Conservation (phyloP, 805 yeast species). For the Starmerella apicola region DNA sequence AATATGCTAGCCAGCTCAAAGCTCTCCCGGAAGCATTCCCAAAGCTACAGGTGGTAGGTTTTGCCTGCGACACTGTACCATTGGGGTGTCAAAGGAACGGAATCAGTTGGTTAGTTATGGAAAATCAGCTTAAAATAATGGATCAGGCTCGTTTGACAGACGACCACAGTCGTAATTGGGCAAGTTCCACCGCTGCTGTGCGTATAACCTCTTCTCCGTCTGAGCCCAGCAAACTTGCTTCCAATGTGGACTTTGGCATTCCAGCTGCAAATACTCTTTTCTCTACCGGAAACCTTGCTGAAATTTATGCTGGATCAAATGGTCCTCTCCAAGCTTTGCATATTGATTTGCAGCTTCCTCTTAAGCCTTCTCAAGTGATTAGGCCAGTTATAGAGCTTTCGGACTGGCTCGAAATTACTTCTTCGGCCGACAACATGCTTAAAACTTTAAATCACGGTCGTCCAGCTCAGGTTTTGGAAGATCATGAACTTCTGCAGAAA, state of each 20-base stretch:
- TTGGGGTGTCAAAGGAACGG: slow-evolving; percentile 26
- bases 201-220: slow-evolving; percentile 14
- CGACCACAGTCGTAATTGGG: slow-evolving; percentile 12
- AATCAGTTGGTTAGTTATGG: slow-evolving; percentile 20
- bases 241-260: slow-evolving; percentile 16
- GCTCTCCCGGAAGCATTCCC: slow-evolving; percentile 15
- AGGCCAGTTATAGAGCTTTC: slow-evolving; percentile 16
- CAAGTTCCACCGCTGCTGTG: slow-evolving; percentile 13
- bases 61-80: slow-evolving; percentile 26
- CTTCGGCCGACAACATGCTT: slow-evolving; percentile 45
- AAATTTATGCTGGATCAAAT: slow-evolving; percentile 11
- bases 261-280: slow-evolving; percentile 29
- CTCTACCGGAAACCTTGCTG: slow-evolving; percentile 20
- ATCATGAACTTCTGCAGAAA: slow-evolving; percentile 14
- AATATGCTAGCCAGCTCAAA: slow-evolving; percentile 24
- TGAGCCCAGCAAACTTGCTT: slow-evolving; percentile 1
- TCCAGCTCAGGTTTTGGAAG: slow-evolving; percentile 46
- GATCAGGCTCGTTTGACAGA: slow-evolving; percentile 14
- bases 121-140: slow-evolving; percentile 13
- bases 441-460: slow-evolving; percentile 42
- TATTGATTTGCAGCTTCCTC: slow-evolving; percentile 9
- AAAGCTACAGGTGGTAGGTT: slow-evolving; percentile 21
- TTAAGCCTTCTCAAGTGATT: slow-evolving; percentile 5
- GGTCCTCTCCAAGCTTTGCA: slow-evolving; percentile 16
- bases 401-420: slow-evolving; percentile 33